Evolutionary conservation across 257 asterid genomes (phyloP), one percentile per base, ranked within the genome.

Genomic region (Eustoma russellianum): DNA sequence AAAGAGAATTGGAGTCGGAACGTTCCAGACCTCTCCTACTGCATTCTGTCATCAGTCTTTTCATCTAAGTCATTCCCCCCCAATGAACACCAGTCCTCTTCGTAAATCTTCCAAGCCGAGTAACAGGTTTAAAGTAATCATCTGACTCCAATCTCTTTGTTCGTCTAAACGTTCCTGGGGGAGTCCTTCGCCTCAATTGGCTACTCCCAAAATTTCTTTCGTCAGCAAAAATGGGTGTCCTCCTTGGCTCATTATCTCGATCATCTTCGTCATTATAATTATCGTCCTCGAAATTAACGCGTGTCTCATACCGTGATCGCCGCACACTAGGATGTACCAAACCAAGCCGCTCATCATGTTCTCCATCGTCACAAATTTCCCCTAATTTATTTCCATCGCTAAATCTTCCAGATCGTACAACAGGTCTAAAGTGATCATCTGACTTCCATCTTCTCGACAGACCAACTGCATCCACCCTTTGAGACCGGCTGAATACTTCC

Each of bases 381-480:
- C 12, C 43, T 38, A 11, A 8, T 11, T 38, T 24, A 24, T 57
- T 73, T 68, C 85, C 12, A 38, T 38, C 43, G 43, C 43, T 11
- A 2, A 38, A 38, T 38, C 43, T 38, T 38, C 43, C 43, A 38
- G 43, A 2, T 38, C 12, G 74, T 46, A 40, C 44, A 34, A 28
- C 52, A 9, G 77, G 79, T 56, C 83, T 70, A 50, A 67, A 70
- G 53, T 70, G 51, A 43, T 75, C 76, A 3, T 81, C 88, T n/a
- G 74, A 63, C 66, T 79, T 79, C 47, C 65, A 48, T 24, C 71
- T 67, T 33, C 85, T 79, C 2, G 72, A 61, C 17, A 77, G 49
- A 50, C 74, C 73, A 50, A 19, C 50, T 14, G 62, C 46, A 68
- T 79, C 82, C 38, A 75, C 70, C 65, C 79, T 77, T 28, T 70